Evolutionary conservation across 2,329 filamentous ascomycete genomes (phyloP).

Genomic region (Claviceps capensis): DNA sequence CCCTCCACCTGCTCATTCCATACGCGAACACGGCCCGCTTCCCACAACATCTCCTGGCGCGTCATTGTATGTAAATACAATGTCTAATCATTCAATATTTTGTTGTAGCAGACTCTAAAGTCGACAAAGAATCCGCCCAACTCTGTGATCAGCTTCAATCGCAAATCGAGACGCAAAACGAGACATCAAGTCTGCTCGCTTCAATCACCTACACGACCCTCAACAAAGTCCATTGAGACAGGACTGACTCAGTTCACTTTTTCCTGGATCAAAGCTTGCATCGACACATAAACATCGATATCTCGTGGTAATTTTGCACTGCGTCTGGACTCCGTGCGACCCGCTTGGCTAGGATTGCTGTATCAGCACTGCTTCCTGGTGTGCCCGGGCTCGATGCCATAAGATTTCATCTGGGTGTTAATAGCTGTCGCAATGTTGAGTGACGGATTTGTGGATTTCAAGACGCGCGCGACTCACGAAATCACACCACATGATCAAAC

Average conservation of each 20-base stretch:
- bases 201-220: neutral
- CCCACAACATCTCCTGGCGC: conserved; percentile 10
- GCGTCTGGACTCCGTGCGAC: neutral
- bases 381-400: conserved; percentile 16
- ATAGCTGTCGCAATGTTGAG: conserved; percentile 23
- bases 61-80: neutral
- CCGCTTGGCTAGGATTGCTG: conserved; percentile 8
- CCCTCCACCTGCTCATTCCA: conserved; percentile 12
- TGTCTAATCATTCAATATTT: conserved; percentile 6
- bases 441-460: conserved; percentile 37
- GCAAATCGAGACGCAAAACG: neutral
- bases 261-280: neutral
- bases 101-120: conserved; percentile 1
- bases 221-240: neutral
- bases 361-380: neutral
- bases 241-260: neutral
- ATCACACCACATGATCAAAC: conserved; percentile 32
- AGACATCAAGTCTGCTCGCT: neutral
- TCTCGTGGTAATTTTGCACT: neutral
- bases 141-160: neutral
- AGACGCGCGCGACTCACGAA: conserved; percentile 48
- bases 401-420: conserved; percentile 11
- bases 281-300: neutral
- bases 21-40: conserved; percentile 7
- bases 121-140: neutral